phyloP scores from a whole-genome alignment of 257 asterid genomes.

The Misopates orontium region DNA sequence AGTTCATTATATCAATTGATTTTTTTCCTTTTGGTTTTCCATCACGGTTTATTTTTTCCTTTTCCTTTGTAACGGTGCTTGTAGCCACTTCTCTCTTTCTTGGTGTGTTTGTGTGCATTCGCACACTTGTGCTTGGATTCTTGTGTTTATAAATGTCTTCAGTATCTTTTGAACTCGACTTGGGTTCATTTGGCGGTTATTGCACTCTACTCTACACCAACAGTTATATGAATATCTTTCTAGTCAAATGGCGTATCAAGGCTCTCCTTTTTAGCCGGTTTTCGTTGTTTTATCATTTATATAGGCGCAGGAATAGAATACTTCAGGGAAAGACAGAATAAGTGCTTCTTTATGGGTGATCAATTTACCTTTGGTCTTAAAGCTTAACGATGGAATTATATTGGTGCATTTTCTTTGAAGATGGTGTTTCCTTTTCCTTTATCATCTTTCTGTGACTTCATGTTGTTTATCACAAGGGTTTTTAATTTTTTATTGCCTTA shows the following conservation, averaged over 20 bases:
- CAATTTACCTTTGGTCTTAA: neutral
- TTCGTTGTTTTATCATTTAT: neutral
- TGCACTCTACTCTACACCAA: no score
- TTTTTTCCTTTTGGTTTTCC: no score
- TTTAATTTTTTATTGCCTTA: constrained; percentile 1
- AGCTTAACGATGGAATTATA: neutral
- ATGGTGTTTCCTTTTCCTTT: constrained; percentile 1
- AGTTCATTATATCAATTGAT: neutral
- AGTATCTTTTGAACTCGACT: constrained; percentile 11
- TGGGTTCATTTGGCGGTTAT: neutral
- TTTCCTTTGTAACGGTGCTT: neutral
- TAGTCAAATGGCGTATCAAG: neutral
- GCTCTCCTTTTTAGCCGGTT: neutral
- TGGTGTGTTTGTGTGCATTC: neutral
- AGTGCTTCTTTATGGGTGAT: constrained; percentile 11
- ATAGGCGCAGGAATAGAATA: neutral
- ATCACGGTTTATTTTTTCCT: neutral
- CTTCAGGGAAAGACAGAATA: constrained; percentile 10
- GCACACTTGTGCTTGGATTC: constrained; percentile 5
- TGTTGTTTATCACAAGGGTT: constrained; percentile 2
- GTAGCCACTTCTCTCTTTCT: constrained; percentile 1
- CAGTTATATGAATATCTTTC: neutral
- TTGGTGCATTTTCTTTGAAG: constrained; percentile 1
- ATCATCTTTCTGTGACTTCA: neutral
- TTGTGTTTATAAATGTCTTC: constrained; percentile 9